Percentiles rank a stretch among this genome's conserved stretches.
These are phyloP conservation scores for Lipomyces yamanashiensis DNA, from an alignment of 805 yeast genomes.

Conservation along the genomic window DNA sequence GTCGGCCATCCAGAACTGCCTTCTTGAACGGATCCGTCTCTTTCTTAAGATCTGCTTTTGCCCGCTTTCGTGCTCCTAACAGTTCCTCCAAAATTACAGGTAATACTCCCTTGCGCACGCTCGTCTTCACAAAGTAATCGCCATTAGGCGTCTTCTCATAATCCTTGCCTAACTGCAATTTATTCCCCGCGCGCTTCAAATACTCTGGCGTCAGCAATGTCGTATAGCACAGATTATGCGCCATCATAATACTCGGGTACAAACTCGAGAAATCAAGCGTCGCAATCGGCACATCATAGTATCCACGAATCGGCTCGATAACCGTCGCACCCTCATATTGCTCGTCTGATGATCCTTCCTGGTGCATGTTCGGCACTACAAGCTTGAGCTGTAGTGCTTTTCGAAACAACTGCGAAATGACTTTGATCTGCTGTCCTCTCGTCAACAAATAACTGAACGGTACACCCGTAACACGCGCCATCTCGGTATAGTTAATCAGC, in stretches of 20 bases:
- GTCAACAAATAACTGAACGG: constrained; percentile 87
- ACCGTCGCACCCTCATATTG: constrained; percentile 99
- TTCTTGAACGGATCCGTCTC: constrained; percentile 94
- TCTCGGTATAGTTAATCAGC: constrained; percentile 93
- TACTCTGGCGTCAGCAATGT: constrained; percentile 72
- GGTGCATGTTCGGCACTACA: constrained; percentile 86
- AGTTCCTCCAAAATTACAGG: constrained; percentile 92
- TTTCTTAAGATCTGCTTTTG: constrained; percentile 84
- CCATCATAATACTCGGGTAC: constrained; percentile 99
- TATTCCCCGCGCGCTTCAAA: constrained; percentile 48
- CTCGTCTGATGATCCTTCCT: constrained; percentile 82
- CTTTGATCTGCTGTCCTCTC: constrained; percentile 98
- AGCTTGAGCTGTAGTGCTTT: constrained; percentile 86
- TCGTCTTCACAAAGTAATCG: constrained; percentile 79
- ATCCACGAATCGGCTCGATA: constrained; percentile 94
- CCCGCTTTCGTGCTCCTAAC: constrained; percentile 88
- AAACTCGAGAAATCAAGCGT: constrained; percentile 96
- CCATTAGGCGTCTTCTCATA: constrained; percentile 89
- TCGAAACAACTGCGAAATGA: constrained; percentile 90
- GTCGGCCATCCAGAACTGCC: constrained; percentile 96
- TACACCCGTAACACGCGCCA: constrained; percentile 99
- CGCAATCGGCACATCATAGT: constrained; percentile 95
- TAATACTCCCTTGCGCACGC: constrained; percentile 76
- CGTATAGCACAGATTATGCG: constrained; percentile 95
- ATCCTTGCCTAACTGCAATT: constrained; percentile 70